Evolutionary conservation across 805 yeast species (phyloP).

Genomic region (Zygoascus ofunaensis): DNA sequence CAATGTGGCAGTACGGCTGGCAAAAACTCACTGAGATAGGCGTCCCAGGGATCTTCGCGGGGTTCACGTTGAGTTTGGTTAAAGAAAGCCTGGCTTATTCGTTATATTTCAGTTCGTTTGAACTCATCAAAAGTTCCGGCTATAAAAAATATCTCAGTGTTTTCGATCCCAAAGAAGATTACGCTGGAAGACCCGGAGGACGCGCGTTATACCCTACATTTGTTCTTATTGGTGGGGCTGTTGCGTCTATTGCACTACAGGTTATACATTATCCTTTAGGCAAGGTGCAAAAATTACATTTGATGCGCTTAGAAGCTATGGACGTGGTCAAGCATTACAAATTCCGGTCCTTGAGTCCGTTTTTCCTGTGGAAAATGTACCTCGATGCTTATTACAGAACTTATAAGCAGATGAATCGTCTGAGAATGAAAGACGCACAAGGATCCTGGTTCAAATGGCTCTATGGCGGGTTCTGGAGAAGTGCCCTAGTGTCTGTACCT

Average conservation of each 20-base stretch:
- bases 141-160: conserved; percentile 23
- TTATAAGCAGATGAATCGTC: conserved; percentile 43
- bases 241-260: conserved; percentile 71
- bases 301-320: conserved; percentile 69
- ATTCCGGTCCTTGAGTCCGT: conserved; percentile 5
- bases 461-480: conserved; percentile 68
- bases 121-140: conserved; percentile 53
- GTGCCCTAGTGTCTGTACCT: conserved; percentile 70
- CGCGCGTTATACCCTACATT: conserved; percentile 57
- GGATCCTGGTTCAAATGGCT: conserved; percentile 55
- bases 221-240: conserved; percentile 74
- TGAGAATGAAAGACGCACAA: conserved; percentile 46
- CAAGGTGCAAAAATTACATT: conserved; percentile 70
- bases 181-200: conserved; percentile 11
- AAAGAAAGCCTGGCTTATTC: conserved; percentile 83
- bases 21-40: conserved; percentile 68
- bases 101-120: conserved; percentile 72
- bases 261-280: conserved; percentile 76
- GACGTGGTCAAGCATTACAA: conserved; percentile 39
- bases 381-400: conserved; percentile 73
- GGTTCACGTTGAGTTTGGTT: conserved; percentile 64
- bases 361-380: conserved; percentile 38
- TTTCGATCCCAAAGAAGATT: conserved; percentile 17
- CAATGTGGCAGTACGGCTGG: conserved; percentile 69
- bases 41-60: conserved; percentile 78